These are phyloP conservation scores for Artemisia annua DNA, from an alignment of 129 eudicot genomes.

Conservation along the genomic window DNA sequence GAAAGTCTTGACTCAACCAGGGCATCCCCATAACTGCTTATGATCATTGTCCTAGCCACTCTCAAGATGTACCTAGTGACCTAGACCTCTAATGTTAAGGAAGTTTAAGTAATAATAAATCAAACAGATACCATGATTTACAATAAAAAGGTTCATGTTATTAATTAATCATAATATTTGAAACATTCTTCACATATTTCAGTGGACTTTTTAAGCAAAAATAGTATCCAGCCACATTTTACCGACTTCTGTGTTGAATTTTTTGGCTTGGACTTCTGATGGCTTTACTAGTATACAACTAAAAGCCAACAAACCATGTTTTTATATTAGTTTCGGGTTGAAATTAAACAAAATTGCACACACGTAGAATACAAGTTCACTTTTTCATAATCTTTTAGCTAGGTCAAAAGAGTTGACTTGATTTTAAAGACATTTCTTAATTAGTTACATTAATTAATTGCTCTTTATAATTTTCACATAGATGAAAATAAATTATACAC, in stretches of 20 bases:
- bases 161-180: not conserved
- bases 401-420: not conserved
- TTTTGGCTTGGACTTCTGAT: not conserved
- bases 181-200: not conserved
- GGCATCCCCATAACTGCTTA: no score
- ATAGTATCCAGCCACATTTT: not conserved
- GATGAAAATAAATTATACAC: not conserved
- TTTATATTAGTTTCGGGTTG: not conserved
- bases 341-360: not conserved
- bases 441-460: no score
- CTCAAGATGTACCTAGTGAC: no score
- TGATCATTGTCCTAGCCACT: no score
- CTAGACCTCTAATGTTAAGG: no score
- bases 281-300: not conserved
- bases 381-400: not conserved
- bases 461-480: no score
- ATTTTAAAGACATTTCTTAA: not conserved
- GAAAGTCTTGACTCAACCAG: no score
- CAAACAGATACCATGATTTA: no score
- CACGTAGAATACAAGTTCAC: not conserved
- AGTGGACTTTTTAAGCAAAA: not conserved
- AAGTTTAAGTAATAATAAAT: no score
- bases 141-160: no score
- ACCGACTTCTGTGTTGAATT: not conserved
- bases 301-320: constrained; percentile 14